Percentiles rank a stretch among this genome's conserved stretches.
phyloP scores from a whole-genome alignment of 176 grass and related monocot species.

The Carex scoparia region DNA sequence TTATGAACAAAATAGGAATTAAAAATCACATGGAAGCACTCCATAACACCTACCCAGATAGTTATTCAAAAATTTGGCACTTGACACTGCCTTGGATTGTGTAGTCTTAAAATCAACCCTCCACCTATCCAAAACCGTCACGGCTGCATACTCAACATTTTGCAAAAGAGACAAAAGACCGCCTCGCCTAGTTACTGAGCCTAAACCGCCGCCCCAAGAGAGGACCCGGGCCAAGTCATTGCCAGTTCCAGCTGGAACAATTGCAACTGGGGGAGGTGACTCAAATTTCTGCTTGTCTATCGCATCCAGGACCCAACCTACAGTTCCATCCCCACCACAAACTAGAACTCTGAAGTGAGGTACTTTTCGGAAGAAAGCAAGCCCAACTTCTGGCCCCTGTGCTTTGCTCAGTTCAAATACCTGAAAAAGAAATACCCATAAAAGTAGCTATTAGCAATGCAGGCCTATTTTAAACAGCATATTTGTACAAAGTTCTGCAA shows the following conservation, averaged over 20 bases:
- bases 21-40: slow-evolving; percentile 11
- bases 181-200: slow-evolving; percentile 52
- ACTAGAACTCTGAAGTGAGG: slow-evolving; percentile 82
- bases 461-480: not conserved
- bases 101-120: slow-evolving; percentile 48
- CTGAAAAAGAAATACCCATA: slow-evolving; percentile 21
- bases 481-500: not conserved
- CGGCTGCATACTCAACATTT: slow-evolving; percentile 62
- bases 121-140: slow-evolving; percentile 79
- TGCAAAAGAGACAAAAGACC: slow-evolving; percentile 56
- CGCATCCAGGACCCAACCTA: slow-evolving; percentile 70
- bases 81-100: slow-evolving; percentile 39
- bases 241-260: slow-evolving; percentile 81
- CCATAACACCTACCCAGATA: slow-evolving; percentile 58
- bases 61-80: slow-evolving; percentile 71
- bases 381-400: slow-evolving; percentile 70
- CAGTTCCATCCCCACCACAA: slow-evolving; percentile 87
- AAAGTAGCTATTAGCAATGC: not conserved
- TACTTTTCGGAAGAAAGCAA: slow-evolving; percentile 59
- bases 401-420: slow-evolving; percentile 79
- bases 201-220: slow-evolving; percentile 71
- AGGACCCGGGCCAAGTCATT: slow-evolving; percentile 82
- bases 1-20: not conserved
- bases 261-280: slow-evolving; percentile 68
- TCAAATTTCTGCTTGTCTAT: slow-evolving; percentile 85